Percentiles rank a stretch among this genome's conserved stretches.
Conservation (phyloP, 2,329 filamentous ascomycete species). For the Dothideomycetidae sp. region DNA sequence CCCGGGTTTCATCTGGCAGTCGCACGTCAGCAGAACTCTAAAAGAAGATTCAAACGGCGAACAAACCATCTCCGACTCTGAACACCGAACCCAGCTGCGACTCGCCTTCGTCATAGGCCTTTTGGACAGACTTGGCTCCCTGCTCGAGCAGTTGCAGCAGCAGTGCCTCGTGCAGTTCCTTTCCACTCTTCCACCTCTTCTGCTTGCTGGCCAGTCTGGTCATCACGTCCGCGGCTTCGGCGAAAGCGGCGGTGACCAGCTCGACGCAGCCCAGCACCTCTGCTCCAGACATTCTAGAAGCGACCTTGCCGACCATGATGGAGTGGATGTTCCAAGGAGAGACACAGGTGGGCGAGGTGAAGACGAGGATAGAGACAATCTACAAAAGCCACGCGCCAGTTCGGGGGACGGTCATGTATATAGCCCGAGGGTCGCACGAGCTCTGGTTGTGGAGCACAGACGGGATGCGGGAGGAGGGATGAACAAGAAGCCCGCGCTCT, state of each 20-base stretch:
- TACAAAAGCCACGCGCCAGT: too few relatives aligned
- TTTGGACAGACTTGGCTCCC: conserved; percentile 24
- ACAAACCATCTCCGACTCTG: conserved; percentile 26
- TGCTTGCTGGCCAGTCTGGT: conserved; percentile 19
- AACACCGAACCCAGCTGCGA: conserved; percentile 24
- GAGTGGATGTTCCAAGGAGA: not conserved
- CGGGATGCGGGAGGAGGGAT: too few relatives aligned
- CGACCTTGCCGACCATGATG: conserved; percentile 1
- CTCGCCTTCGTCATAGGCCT: conserved; percentile 22
- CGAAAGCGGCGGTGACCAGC: conserved; percentile 30
- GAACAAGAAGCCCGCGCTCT: too few relatives aligned
- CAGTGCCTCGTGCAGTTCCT: conserved; percentile 24
- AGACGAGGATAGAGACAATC: too few relatives aligned
- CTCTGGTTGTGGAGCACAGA: too few relatives aligned
- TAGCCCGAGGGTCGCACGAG: too few relatives aligned
- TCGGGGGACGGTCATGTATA: too few relatives aligned
- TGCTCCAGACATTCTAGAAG: conserved; percentile 15
- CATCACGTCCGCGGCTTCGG: conserved; percentile 27
- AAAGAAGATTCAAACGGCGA: conserved; percentile 8
- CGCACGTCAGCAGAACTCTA: too few relatives aligned
- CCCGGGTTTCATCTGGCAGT: conserved; percentile 24
- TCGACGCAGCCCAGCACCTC: conserved; percentile 29
- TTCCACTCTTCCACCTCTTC: conserved; percentile 14
- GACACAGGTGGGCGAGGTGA: not conserved
- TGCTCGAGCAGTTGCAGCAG: conserved; percentile 26